phyloP scores from a whole-genome alignment of 352 stramenopile genomes.

The Phytophthora chlamydospora region DNA sequence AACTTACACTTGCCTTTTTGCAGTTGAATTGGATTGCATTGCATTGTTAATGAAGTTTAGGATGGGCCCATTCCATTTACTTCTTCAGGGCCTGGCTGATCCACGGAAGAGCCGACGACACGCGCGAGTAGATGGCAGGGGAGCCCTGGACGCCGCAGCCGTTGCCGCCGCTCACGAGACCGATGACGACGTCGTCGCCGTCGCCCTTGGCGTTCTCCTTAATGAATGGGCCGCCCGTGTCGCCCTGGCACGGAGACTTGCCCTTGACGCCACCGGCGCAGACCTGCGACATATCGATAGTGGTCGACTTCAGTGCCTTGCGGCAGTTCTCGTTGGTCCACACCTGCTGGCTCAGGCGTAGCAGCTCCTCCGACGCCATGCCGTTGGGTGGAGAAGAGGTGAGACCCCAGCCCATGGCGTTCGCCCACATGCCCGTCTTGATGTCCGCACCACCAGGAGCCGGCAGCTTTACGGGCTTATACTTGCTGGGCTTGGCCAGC shows the following conservation, averaged over 20 bases:
- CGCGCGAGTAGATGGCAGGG: conserved; percentile 28
- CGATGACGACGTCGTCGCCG: conserved; percentile 48
- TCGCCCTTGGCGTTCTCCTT: conserved; percentile 25
- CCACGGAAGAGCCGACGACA: conserved; percentile 28
- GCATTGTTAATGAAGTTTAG: conserved; percentile 1
- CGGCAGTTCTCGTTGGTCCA: conserved; percentile 20
- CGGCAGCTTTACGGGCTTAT: conserved; percentile 35
- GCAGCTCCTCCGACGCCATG: conserved; percentile 22
- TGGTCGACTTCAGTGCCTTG: conserved; percentile 16
- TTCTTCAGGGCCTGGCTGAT: conserved; percentile 29
- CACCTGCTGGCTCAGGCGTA: conserved; percentile 15
- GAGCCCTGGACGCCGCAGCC: conserved; percentile 38
- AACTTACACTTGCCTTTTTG: too few species aligned
- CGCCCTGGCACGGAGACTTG: conserved; percentile 41
- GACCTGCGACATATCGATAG: conserved; percentile 28
- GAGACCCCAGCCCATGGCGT: conserved; percentile 31
- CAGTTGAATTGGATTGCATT: too few species aligned
- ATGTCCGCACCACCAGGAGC: conserved; percentile 19
- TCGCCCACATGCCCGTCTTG: conserved; percentile 22
- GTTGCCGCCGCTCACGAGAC: conserved; percentile 49
- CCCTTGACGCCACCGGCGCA: conserved; percentile 33
- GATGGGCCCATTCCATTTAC: conserved; percentile 1
- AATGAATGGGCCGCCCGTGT: conserved; percentile 41
- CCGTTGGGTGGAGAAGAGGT: conserved; percentile 7
- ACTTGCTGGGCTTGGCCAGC: conserved; percentile 26